A percentile compares a stretch with the other conserved stretches of the same genome.
These are phyloP conservation scores for Tulasnella sp. DNA, from an alignment of 768 basidiomycete genomes.

Conservation along the genomic window DNA sequence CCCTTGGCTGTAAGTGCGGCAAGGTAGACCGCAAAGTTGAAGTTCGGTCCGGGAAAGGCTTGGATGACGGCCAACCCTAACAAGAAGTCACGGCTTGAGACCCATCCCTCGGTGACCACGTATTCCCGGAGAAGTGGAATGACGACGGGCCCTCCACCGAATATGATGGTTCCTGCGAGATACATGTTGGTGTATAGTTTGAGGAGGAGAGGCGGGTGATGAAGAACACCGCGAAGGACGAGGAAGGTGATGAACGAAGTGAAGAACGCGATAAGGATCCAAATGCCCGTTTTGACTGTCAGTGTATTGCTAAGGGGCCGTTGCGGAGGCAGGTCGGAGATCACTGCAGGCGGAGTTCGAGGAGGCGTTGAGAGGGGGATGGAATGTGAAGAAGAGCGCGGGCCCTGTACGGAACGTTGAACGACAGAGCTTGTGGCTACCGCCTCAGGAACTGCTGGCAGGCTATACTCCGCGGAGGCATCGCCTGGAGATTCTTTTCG, in stretches of 20 bases:
- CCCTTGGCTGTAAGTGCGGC: slow-evolving; percentile 48
- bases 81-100: slow-evolving; percentile 58
- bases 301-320: slow-evolving; percentile 32
- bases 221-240: slow-evolving; percentile 25
- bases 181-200: slow-evolving; percentile 52
- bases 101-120: slow-evolving; percentile 56
- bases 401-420: neutral
- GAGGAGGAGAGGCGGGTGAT: slow-evolving; percentile 37
- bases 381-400: neutral
- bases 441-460: neutral
- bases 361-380: neutral
- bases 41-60: slow-evolving; percentile 59
- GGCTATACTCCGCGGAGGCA: neutral
- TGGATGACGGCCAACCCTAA: slow-evolving; percentile 57
- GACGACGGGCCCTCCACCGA: slow-evolving; percentile 61
- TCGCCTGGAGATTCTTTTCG: neutral
- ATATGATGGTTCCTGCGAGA: slow-evolving; percentile 55
- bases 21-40: slow-evolving; percentile 57
- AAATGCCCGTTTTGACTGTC: slow-evolving; percentile 38
- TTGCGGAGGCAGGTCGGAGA: neutral
- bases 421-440: neutral
- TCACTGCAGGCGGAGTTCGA: neutral
- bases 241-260: slow-evolving; percentile 12
- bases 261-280: slow-evolving; percentile 16
- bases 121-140: slow-evolving; percentile 59